These are phyloP conservation scores for Raphanus sativus DNA, from an alignment of 345 rosid species.

Conservation along the genomic window DNA sequence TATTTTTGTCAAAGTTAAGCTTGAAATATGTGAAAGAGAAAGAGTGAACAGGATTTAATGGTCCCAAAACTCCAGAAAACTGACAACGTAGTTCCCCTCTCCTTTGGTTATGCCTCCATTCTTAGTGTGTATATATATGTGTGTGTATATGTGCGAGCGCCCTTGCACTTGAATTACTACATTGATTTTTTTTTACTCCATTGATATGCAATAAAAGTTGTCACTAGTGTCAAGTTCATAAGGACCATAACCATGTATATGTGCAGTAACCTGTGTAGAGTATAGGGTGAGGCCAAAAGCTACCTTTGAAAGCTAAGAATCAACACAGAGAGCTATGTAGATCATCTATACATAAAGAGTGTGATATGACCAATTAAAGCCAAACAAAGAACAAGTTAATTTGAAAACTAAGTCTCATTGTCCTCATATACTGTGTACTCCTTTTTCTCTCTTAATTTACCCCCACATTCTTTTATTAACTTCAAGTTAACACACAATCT, in stretches of 20 bases:
- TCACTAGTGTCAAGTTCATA: conserved; percentile 26
- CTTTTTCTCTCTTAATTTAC: background rate
- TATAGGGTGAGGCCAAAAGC: conserved; percentile 43
- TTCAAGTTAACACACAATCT: background rate
- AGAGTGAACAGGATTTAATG: conserved; percentile 6
- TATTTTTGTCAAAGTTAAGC: conserved; percentile 32
- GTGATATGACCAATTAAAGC: background rate
- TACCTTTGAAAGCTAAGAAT: conserved; percentile 33
- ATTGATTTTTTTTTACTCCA: background rate
- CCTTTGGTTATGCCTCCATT: conserved; percentile 36
- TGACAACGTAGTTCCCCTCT: background rate
- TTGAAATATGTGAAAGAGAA: conserved; percentile 37
- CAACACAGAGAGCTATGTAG: conserved; percentile 33
- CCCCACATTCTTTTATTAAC: background rate
- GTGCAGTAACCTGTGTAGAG: conserved; percentile 34
- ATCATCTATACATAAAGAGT: background rate
- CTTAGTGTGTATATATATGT: conserved; percentile 22
- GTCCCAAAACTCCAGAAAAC: conserved; percentile 11
- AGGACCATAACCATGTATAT: conserved; percentile 34
- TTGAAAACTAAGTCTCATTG: background rate
- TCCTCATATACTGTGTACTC: background rate
- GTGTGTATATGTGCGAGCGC: background rate
- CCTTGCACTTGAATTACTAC: background rate
- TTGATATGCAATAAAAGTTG: conserved; percentile 19
- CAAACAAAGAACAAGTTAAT: background rate